A percentile compares a stretch with the other conserved stretches of the same genome.
Evolutionary conservation across 2,329 filamentous ascomycete genomes (phyloP).

Genomic region (Aspergillus chevalieri): DNA sequence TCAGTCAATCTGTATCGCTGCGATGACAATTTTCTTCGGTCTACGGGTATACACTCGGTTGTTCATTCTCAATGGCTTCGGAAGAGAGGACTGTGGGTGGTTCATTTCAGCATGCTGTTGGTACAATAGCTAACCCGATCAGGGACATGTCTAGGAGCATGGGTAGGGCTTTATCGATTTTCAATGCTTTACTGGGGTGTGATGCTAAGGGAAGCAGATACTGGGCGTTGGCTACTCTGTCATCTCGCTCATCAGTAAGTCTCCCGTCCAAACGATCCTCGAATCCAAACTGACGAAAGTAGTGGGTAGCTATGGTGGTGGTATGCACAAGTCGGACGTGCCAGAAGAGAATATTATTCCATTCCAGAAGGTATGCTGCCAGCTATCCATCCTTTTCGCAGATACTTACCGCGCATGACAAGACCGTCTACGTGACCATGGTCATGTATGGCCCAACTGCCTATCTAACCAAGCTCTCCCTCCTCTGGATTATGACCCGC

Average conservation of each 20-base stretch:
- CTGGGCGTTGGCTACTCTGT: slow-evolving; percentile 19
- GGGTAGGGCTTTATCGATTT: slow-evolving; percentile 3
- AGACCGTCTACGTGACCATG: slow-evolving; percentile 40
- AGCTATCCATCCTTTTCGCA: not conserved
- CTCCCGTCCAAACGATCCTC: not conserved
- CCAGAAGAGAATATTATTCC: slow-evolving; percentile 19
- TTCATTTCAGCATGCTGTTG: not conserved
- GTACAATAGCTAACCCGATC: not conserved
- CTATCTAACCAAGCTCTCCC: slow-evolving; percentile 38
- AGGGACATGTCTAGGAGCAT: slow-evolving; percentile 16
- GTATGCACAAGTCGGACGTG: slow-evolving; percentile 32
- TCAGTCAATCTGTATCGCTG: slow-evolving; percentile 22
- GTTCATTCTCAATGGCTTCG: slow-evolving; percentile 17
- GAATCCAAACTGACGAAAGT: slow-evolving; percentile 4
- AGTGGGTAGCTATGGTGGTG: slow-evolving; percentile 33
- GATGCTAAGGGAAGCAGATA: slow-evolving; percentile 5
- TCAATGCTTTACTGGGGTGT: not conserved
- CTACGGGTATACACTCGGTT: slow-evolving; percentile 19
- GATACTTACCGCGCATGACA: not conserved
- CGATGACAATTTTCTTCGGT: slow-evolving; percentile 20
- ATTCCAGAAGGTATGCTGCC: slow-evolving; percentile 30
- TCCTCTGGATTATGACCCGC: slow-evolving; percentile 40
- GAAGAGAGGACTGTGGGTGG: slow-evolving; percentile 22
- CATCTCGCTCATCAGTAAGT: slow-evolving; percentile 20
- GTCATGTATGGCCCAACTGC: slow-evolving; percentile 44